Evolutionary conservation across 2,329 filamentous ascomycete species (phyloP).

Genomic region (Aspergillus spinulosporus): DNA sequence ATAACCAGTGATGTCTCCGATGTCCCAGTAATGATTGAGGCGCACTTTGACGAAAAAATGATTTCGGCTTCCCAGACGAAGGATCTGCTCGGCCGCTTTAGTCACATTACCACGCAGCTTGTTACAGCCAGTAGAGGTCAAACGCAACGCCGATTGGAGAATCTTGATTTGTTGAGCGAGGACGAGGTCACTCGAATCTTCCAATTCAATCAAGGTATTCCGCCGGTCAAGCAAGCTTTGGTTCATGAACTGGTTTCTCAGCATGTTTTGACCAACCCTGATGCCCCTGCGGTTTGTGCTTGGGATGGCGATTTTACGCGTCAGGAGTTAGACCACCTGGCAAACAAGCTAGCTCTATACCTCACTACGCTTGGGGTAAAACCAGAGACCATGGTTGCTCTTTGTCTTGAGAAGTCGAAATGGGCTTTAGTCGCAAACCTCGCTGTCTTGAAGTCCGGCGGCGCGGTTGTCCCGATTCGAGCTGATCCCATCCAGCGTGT

Average conservation of each 20-base stretch:
- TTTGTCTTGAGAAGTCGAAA: slow-evolving; percentile 11
- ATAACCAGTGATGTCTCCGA: neutral
- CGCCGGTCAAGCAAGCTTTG: neutral
- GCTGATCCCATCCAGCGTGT: slow-evolving; percentile 8
- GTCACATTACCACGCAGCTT: neutral
- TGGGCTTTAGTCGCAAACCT: slow-evolving; percentile 11
- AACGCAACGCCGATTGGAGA: neutral
- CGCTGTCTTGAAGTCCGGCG: slow-evolving; percentile 10
- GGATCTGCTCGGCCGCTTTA: slow-evolving; percentile 2
- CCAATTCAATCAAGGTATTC: neutral
- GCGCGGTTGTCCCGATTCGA: slow-evolving; percentile 5
- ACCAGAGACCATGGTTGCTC: slow-evolving; percentile 1
- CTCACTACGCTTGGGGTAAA: neutral
- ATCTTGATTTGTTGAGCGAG: slow-evolving; percentile 1
- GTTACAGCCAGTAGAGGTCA: neutral
- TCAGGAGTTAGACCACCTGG: slow-evolving; percentile 2
- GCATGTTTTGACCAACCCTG: neutral
- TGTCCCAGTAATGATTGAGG: slow-evolving; percentile 1
- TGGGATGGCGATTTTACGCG: slow-evolving; percentile 10
- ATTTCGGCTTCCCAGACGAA: neutral
- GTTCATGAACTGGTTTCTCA: slow-evolving; percentile 9
- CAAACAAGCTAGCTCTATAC: neutral
- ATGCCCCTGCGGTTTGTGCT: slow-evolving; percentile 7
- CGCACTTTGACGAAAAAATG: slow-evolving; percentile 9
- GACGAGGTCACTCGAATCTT: neutral